Base-by-base conservation (phyloP, 2,329 filamentous ascomycete species). In the Ophiosphaerella narmari region DNA sequence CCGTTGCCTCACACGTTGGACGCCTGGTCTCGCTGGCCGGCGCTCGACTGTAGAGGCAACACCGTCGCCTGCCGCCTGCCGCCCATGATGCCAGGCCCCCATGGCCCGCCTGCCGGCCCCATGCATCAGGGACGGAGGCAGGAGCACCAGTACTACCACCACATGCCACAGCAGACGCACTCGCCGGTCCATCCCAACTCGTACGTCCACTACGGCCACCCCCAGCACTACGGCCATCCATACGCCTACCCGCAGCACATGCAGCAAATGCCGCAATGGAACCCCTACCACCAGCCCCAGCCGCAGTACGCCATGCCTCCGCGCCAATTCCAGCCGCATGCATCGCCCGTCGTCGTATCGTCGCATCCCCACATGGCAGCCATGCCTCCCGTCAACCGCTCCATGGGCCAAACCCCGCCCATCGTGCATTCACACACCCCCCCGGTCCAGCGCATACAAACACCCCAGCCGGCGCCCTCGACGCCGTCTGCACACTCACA, bases 11-110 rank as follows among this genome's bases (percentile, higher is more conserved):
- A 65, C 70, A 67, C 46, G 63, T 70, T 70, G 68, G 70, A 57
- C 62, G 71, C 66, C 66, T 53, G 67, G 64, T 72, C 67, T 58
- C 59, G 51, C 55, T 61, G 62, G 58, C 70, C 70, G 54, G 70
- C 69, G 69, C 65, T 62, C 65, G 61, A 65, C 71, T 69, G 70
- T 72, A 59, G 69, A 68, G 70, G 71, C 71, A 70, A 67, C 70
- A 65, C 50, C 59, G 56, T 46, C 57, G 49, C 52, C 81, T 83
- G 77, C 48, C 57, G 49, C 52, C 81, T 83, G 77, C 82, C 83
- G 84, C 85, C 84, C 83, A 89, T 82, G 86, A 90, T 90, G 87
- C 72, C 73, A 84, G 87, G 87, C 82, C 85, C 86, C 49, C 70
- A 75, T 48, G 62, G 73, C 38, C 73, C 70, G 46, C 70, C 73